Percentiles rank a stretch among this genome's conserved stretches.
Evolutionary conservation across 805 yeast species (phyloP).

Genomic region (Kodamaea nitidulidarum): DNA sequence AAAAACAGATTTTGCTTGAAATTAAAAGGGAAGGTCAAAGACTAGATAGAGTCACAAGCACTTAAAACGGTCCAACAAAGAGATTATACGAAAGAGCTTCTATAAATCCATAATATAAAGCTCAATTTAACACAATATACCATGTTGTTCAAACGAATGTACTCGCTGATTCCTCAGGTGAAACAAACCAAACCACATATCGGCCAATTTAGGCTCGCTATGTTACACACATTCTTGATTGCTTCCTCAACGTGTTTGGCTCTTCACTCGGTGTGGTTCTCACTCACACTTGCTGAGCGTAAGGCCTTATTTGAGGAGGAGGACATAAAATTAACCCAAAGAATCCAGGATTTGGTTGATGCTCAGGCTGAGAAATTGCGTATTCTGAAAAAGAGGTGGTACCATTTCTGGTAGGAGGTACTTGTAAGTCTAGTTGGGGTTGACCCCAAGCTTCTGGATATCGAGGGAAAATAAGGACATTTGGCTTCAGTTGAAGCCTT

Average conservation of each 20-base stretch:
- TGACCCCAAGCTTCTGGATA: too few species aligned
- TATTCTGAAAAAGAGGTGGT: slow-evolving; percentile 12
- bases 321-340: slow-evolving; percentile 19
- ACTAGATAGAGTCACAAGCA: too few species aligned
- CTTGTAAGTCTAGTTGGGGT: too few species aligned
- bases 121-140: background rate
- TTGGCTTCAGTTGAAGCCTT: too few species aligned
- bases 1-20: background rate
- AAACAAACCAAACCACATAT: slow-evolving; percentile 25
- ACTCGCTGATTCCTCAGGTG: slow-evolving; percentile 5
- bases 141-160: background rate
- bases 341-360: slow-evolving; percentile 28
- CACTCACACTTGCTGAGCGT: slow-evolving; percentile 27
- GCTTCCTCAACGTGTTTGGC: slow-evolving; percentile 38
- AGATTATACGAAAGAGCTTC: background rate
- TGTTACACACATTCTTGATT: slow-evolving; percentile 35
- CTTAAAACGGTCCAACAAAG: too few species aligned
- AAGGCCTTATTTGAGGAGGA: slow-evolving; percentile 15
- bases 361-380: slow-evolving; percentile 18
- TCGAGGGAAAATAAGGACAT: too few species aligned
- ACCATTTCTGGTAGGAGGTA: slow-evolving; percentile 13
- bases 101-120: too few species aligned
- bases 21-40: too few species aligned
- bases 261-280: slow-evolving; percentile 31
- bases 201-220: slow-evolving; percentile 35